These are phyloP conservation scores for Fragosphaeria purpurea DNA, from an alignment of 2,329 filamentous ascomycete genomes.

Conservation along the genomic window DNA sequence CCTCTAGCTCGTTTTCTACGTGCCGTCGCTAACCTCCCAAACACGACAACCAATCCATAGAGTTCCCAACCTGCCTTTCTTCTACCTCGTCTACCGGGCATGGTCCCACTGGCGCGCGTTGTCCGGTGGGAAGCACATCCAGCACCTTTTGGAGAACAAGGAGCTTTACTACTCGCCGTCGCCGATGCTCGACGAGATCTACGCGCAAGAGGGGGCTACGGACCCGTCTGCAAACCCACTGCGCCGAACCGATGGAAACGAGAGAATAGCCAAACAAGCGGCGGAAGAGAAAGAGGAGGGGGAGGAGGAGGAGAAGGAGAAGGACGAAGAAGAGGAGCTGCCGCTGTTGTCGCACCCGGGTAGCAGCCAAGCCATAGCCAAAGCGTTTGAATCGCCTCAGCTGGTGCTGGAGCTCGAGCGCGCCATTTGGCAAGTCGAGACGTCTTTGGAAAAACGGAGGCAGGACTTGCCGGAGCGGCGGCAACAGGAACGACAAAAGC, in stretches of 20 bases:
- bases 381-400: constrained; percentile 56
- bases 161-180: constrained; percentile 59
- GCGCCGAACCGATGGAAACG: no score
- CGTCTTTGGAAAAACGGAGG: constrained; percentile 29
- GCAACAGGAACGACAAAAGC: no score
- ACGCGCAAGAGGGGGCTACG: constrained; percentile 28
- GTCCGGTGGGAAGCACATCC: constrained; percentile 71
- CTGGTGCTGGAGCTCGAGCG: constrained; percentile 64
- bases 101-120: constrained; percentile 89
- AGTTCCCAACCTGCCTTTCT: constrained; percentile 90
- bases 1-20: not conserved
- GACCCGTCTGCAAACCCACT: constrained; percentile 4
- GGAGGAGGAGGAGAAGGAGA: constrained; percentile 12
- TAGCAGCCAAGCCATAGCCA: constrained; percentile 21
- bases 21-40: no score
- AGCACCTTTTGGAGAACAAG: constrained; percentile 67
- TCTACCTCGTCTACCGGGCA: constrained; percentile 83
- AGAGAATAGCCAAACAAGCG: constrained; percentile 3
- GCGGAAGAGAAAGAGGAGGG: constrained; percentile 15
- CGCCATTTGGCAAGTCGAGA: constrained; percentile 64
- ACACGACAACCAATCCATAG: constrained; percentile 39
- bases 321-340: constrained; percentile 26
- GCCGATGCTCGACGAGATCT: constrained; percentile 62
- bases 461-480: constrained; percentile 5
- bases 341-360: constrained; percentile 28